Base-by-base conservation (phyloP, 768 basidiomycete species). In the Neoboletus brunneissimus region DNA sequence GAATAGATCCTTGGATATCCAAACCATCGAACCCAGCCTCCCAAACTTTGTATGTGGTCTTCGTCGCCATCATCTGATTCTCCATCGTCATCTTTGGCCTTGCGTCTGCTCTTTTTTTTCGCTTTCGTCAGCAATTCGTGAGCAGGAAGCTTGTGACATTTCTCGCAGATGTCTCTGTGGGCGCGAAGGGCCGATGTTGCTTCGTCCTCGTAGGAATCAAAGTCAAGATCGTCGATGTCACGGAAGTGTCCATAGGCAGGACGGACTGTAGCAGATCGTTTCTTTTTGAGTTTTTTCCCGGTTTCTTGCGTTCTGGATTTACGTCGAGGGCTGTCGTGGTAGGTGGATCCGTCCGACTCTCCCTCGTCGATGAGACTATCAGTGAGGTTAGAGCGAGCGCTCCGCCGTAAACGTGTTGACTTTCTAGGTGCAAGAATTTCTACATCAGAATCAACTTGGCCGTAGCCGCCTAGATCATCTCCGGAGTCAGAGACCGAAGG, bases 11-110 rank as follows among this genome's bases (percentile, higher is more conserved):
- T 0, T 37, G n/a, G n/a, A 48, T 32, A 43, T 73, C 27, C 80
- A 54, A 67, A 90, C 90, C 91, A 94, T 73, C 83, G 80, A 59
- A 93, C 83, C 91, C 91, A 94, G 27, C 91, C 91, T 13, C 91
- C 91, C 45, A 87, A 72, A 8, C 69, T 67, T 13, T 58, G 72
- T 11, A 84, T 72, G 47, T 72, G 75, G 37, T 83, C 81, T 37
- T 78, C 73, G 42, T 87, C 85, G 31, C 83, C 78, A 20, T 81
- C 83, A 11, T 71, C 64, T 4, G 60, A 53, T 48, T 83, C 86
- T 41, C 79, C 78, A n/a, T 79, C 76, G 8, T 73, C 61, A 22
- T 64, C 65, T 57, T 72, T 75, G 59, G 72, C 78, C 66, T 72
- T 80, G 49, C 71, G 75, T 47, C 54, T 50, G 46, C 73, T 77